Conservation (phyloP, 495 filamentous ascomycete genomes). For the Neurospora sp. region DNA sequence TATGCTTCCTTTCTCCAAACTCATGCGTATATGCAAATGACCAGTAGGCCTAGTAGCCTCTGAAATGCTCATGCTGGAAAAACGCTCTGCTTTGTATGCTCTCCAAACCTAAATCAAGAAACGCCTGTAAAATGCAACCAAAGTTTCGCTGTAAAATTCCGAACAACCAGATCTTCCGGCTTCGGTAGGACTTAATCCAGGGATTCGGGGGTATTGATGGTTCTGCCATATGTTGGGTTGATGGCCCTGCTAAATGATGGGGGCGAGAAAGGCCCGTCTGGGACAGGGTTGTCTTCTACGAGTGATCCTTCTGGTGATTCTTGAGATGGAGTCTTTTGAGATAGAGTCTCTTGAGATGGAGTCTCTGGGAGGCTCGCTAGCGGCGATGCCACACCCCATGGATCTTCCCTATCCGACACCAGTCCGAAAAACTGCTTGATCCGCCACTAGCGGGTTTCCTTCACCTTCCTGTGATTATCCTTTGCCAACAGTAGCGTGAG, state of each 20-base stretch:
- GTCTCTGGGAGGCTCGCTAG: not conserved
- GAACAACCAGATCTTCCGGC: not conserved
- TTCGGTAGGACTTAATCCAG: not conserved
- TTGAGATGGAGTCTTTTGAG: not conserved
- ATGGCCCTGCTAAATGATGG: not conserved
- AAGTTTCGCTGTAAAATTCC: not conserved
- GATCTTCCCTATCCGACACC: not conserved
- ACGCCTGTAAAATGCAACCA: not conserved
- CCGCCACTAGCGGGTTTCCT: not conserved
- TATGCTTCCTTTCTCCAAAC: not conserved
- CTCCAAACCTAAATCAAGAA: not conserved
- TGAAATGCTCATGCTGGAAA: not conserved
- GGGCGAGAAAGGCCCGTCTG: not conserved
- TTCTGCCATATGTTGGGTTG: not conserved
- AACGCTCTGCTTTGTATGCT: not conserved
- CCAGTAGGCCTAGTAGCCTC: not conserved
- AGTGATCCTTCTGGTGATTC: not conserved
- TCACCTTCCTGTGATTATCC: slow-evolving; percentile 14
- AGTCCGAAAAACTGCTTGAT: not conserved
- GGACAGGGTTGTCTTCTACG: not conserved
- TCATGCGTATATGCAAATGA: not conserved
- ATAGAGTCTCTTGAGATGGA: not conserved
- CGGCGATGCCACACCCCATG: not conserved
- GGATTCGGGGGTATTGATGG: not conserved
- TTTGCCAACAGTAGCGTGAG: slow-evolving; percentile 38